Evolutionary conservation across 2,329 filamentous ascomycete genomes (phyloP), one percentile per base, ranked within the genome.

Genomic region (Phaeosphaeriaceae sp.): DNA sequence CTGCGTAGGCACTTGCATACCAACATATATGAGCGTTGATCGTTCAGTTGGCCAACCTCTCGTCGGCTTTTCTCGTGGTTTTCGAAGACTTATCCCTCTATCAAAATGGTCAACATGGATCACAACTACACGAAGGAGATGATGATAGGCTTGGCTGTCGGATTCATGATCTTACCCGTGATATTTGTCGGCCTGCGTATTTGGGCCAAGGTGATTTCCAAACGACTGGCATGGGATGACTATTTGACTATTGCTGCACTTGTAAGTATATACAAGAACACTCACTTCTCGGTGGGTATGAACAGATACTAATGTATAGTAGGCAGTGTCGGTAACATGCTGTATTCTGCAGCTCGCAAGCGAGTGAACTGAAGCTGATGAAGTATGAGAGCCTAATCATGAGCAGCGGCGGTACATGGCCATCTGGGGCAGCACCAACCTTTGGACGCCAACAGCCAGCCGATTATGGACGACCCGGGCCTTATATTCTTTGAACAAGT

Each of bases 401-500:
- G 2, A 25, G 25, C 24, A 70, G 68, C 66, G 51, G 61, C 68
- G 5, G 44, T 63, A 54, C 58, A 69, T 51, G 65, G 68, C 17
- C 56, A 68, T 52, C 53, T 70, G 4, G 68, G 66, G 3, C 60
- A 63, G 25, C 66, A 70, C 42, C 68, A 69, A 40, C 63, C 62
- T 19, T 53, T 65, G 10, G 56, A 71, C 42, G 50, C 51, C 19
- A 42, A 66, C 45, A 65, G 67, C 1, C 41, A 57, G 6, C 62
- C 65, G 3, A 66, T 69, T 15, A 62, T 69, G 65, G 63, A 70
- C 31, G 68, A 69, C 36, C 65, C 66, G 10, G 62, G 63, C 11
- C 53, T 71, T 2, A 66, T 68, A 11, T 68, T 65, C 48, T 71
- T 69, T 24, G 60, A 70, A 49, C n/a, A 63, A 25, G 67, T 66